Evolutionary conservation across 1,284 basidiomycete species (phyloP).

Genomic region (Papiliotrema laurentii): DNA sequence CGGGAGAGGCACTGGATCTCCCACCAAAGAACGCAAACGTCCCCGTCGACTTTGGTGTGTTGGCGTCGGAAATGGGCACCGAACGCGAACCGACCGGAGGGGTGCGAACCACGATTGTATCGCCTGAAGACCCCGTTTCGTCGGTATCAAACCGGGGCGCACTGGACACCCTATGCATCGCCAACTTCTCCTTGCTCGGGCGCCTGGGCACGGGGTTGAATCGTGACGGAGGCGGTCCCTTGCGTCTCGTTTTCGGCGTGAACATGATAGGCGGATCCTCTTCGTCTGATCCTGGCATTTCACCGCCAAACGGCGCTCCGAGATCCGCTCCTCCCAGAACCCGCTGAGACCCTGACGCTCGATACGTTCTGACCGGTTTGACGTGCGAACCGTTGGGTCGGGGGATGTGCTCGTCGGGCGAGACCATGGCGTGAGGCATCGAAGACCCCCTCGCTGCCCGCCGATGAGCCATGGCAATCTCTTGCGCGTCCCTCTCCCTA

Average conservation of each 20-base stretch:
- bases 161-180: conserved; percentile 30
- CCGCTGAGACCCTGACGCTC: conserved; percentile 9
- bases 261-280: conserved; percentile 55
- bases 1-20: background rate
- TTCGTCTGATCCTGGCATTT: conserved; percentile 15
- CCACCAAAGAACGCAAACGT: conserved; percentile 39
- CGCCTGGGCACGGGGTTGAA: conserved; percentile 38
- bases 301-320: conserved; percentile 19
- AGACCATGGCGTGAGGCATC: conserved; percentile 9
- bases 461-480: conserved; percentile 19
- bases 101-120: conserved; percentile 25
- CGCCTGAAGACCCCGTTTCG: conserved; percentile 35
- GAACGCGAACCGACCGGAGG: conserved; percentile 17
- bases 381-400: conserved; percentile 31
- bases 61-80: conserved; percentile 8
- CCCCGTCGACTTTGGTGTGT: conserved; percentile 22
- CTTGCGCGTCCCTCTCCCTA: conserved; percentile 32
- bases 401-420: conserved; percentile 18
- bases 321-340: conserved; percentile 40
- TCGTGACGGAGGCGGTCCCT: conserved; percentile 49
- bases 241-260: conserved; percentile 54
- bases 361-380: conserved; percentile 40
- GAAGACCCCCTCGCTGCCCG: conserved; percentile 15
- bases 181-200: conserved; percentile 34
- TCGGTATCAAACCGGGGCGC: conserved; percentile 37